phyloP scores from a whole-genome alignment of 441 rosid genomes.

The Pelargonium citronellum region DNA sequence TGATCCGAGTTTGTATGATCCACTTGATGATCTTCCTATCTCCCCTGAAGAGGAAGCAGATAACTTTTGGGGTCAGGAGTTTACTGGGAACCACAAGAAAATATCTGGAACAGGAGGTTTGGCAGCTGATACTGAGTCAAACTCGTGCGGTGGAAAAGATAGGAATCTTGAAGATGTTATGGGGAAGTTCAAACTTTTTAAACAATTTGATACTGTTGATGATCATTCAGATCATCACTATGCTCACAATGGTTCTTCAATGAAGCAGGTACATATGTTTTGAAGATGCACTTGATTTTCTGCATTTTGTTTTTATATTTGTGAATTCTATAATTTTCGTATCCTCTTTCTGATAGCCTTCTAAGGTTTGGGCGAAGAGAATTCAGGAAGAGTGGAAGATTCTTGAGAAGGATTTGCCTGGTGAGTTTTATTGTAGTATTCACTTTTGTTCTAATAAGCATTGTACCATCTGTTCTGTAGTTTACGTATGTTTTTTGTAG shows the following conservation, averaged over 20 bases:
- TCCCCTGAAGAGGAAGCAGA: neutral
- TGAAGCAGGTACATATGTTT: constrained; percentile 44
- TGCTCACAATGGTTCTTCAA: constrained; percentile 28
- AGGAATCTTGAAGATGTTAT: constrained; percentile 40
- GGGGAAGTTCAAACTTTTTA: constrained; percentile 48
- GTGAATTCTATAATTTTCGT: neutral
- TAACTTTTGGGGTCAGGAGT: constrained; percentile 14
- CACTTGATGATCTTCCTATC: constrained; percentile 18
- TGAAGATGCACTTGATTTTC: constrained; percentile 10
- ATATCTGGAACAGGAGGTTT: neutral
- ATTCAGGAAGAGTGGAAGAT: constrained; percentile 88
- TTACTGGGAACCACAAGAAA: neutral
- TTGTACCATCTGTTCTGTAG: neutral
- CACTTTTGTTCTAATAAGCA: neutral
- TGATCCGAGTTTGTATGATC: constrained; percentile 19
- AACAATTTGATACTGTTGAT: constrained; percentile 68
- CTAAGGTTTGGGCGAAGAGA: constrained; percentile 63
- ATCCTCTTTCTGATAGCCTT: constrained; percentile 32
- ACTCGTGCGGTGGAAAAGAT: constrained; percentile 23
- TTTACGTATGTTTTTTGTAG: neutral
- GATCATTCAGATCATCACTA: constrained; percentile 65
- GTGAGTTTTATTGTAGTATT: constrained; percentile 27
- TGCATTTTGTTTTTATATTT: neutral
- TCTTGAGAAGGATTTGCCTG: constrained; percentile 85
- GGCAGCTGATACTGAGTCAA: neutral